Evolutionary conservation across 2,329 filamentous ascomycete genomes (phyloP), one percentile per base, ranked within the genome.

Genomic region (Aspergillus pseudoviridinutans): DNA sequence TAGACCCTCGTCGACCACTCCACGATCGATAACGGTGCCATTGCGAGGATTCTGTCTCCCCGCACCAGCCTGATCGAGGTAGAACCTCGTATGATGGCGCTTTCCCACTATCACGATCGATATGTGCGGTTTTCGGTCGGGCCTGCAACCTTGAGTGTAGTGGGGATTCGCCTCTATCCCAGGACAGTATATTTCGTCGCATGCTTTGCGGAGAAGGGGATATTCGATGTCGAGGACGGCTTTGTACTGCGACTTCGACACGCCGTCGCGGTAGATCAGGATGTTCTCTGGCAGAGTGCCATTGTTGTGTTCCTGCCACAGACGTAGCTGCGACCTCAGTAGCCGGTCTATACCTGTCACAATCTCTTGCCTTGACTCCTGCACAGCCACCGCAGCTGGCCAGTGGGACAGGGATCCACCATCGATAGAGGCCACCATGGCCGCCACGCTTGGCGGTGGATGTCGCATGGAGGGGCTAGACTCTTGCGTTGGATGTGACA

Each of bases 81-180:
- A 96, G 73, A 96, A 94, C 0, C 92, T 85, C 0, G 90, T 93
- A 64, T 95, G 87, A 61, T 96, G 92, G 0, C 92, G 84, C 77
- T 96, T 96, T 20, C 91, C 90, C 0, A 91, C 91, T 3, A 96
- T 82, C 27, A 95, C 77, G 49, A 96, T 81, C 0, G 87, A 81
- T 14, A 96, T 78, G 49, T 82, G 84, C 0, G 90, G 88, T 10
- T 9, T 9, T 29, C 9, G 28, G 1, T 10, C 28, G 28, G 28
- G 28, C 10, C 28, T 4, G 9, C 28, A 9, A 3, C 28, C 9
- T 10, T 29, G 5, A 75, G 60, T 3, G 3, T 25, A 4, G 24
- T 25, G 24, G 24, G 24, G 3, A 25, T 25, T 25, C 24, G 24
- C 0, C 67, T 66, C 3, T 73, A 67, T 49, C 80, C 74, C 0